Conservation (phyloP, 352 stramenopile genomes). For the Globisporangium canariense region DNA sequence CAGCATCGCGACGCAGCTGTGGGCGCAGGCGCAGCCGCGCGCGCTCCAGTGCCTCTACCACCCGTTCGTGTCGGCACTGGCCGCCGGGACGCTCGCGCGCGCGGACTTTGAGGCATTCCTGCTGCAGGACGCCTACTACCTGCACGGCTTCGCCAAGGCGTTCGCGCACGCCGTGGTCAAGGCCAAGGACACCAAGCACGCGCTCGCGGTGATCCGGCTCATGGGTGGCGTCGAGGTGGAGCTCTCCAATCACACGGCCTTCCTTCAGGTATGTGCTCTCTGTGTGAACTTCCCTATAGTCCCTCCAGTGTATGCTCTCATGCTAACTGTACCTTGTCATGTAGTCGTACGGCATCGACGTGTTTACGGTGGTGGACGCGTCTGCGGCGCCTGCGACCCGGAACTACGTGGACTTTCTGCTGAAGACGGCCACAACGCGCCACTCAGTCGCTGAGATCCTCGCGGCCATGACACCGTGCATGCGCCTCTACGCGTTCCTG, state of each 20-base stretch:
- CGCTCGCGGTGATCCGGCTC: constrained; percentile 35
- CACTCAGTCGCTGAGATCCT: constrained; percentile 39
- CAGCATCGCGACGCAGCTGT: constrained; percentile 27
- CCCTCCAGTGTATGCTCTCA: neutral
- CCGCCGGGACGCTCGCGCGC: constrained; percentile 25
- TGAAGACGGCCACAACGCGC: constrained; percentile 32
- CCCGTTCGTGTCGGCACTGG: constrained; percentile 44
- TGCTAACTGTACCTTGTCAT: too few species aligned
- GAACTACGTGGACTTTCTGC: constrained; percentile 48
- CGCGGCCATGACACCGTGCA: constrained; percentile 50
- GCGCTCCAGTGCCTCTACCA: constrained; percentile 46
- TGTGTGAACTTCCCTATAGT: neutral
- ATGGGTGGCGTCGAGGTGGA: constrained; percentile 48
- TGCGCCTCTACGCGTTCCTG: constrained; percentile 49
- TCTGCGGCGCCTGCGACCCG: constrained; percentile 30
- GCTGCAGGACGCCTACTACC: constrained; percentile 55
- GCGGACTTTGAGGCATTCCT: constrained; percentile 44
- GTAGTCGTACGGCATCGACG: constrained; percentile 40
- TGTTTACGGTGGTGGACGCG: constrained; percentile 27
- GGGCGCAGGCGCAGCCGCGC: constrained; percentile 26
- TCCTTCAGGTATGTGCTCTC: constrained; percentile 29
- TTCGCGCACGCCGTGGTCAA: constrained; percentile 51
- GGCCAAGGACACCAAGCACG: constrained; percentile 25
- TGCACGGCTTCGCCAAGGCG: constrained; percentile 47
- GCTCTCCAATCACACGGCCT: constrained; percentile 39